These are phyloP conservation scores for Backusella mclennaniae DNA, from an alignment of 192 early-diverging fungal genomes.

Conservation along the genomic window DNA sequence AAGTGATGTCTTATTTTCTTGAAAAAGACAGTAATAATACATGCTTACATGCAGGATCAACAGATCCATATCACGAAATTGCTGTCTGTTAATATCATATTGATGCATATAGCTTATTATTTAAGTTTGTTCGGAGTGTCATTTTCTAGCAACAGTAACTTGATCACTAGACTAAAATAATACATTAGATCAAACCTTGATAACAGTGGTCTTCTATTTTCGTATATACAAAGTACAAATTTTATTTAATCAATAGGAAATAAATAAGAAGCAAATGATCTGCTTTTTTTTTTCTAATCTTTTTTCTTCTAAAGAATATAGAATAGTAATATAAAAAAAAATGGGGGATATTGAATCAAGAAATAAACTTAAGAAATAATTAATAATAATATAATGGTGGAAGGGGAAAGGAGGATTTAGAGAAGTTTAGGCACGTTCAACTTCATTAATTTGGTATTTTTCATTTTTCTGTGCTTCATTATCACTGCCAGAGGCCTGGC, in stretches of 20 bases:
- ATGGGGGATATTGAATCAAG: background rate
- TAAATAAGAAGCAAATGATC: background rate
- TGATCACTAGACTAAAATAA: too few species aligned
- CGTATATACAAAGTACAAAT: constrained; percentile 6
- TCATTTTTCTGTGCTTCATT: background rate
- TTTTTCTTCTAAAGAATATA: background rate
- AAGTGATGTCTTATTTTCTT: too few species aligned
- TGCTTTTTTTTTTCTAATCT: background rate
- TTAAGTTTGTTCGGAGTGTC: too few species aligned
- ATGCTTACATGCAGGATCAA: too few species aligned
- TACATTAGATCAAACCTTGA: background rate
- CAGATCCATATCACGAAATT: too few species aligned
- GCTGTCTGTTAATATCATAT: too few species aligned
- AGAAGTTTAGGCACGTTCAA: background rate
- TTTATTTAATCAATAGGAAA: background rate
- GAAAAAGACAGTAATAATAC: too few species aligned
- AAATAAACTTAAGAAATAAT: background rate
- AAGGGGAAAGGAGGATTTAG: background rate
- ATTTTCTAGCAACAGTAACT: too few species aligned
- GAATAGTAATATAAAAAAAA: constrained; percentile 1
- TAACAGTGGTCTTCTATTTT: background rate
- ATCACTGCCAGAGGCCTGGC: background rate
- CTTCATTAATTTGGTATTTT: constrained; percentile 9
- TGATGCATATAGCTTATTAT: too few species aligned
- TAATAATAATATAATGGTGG: background rate